Percentiles rank a stretch among this genome's conserved stretches.
These are phyloP conservation scores for Curvularia lunata DNA, from an alignment of 2,329 filamentous ascomycete species.

Conservation along the genomic window DNA sequence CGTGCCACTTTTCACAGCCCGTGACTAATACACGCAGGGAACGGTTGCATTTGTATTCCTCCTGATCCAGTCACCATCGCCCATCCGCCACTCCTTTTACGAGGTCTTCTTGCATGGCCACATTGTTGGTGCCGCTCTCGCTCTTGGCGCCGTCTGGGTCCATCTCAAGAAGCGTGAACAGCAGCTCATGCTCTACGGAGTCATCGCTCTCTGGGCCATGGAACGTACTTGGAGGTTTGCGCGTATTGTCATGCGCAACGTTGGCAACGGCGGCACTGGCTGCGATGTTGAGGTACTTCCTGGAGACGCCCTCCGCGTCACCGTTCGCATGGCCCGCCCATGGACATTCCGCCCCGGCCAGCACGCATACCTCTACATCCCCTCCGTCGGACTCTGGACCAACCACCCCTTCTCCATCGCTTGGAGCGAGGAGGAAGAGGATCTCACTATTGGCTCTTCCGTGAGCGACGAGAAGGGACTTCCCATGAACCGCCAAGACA, in stretches of 20 bases:
- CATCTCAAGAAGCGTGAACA: slow-evolving; percentile 64
- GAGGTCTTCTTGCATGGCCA: slow-evolving; percentile 78
- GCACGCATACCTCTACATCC: slow-evolving; percentile 81
- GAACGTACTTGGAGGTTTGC: slow-evolving; percentile 68
- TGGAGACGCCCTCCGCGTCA: slow-evolving; percentile 76
- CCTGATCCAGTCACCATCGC: slow-evolving; percentile 71
- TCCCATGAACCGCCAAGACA: slow-evolving; percentile 59
- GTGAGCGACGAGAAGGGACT: slow-evolving; percentile 53
- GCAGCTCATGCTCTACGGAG: slow-evolving; percentile 66
- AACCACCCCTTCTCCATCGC: slow-evolving; percentile 82
- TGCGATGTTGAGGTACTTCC: slow-evolving; percentile 77
- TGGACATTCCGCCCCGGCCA: slow-evolving; percentile 78
- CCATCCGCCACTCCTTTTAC: slow-evolving; percentile 78
- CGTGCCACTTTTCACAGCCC: slow-evolving; percentile 63
- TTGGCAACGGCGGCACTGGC: slow-evolving; percentile 69
- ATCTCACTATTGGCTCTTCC: slow-evolving; percentile 37
- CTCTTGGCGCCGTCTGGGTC: slow-evolving; percentile 70
- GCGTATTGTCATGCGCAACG: slow-evolving; percentile 68
- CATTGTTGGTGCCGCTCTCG: slow-evolving; percentile 66
- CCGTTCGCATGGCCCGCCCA: slow-evolving; percentile 75
- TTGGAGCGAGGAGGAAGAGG: slow-evolving; percentile 71
- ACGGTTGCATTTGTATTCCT: slow-evolving; percentile 68
- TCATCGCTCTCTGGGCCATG: slow-evolving; percentile 69
- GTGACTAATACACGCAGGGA: slow-evolving; percentile 62
- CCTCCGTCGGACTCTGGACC: slow-evolving; percentile 72